Evolutionary conservation across 2,329 filamentous ascomycete genomes (phyloP).

Genomic region (Apiospora phragmitis): DNA sequence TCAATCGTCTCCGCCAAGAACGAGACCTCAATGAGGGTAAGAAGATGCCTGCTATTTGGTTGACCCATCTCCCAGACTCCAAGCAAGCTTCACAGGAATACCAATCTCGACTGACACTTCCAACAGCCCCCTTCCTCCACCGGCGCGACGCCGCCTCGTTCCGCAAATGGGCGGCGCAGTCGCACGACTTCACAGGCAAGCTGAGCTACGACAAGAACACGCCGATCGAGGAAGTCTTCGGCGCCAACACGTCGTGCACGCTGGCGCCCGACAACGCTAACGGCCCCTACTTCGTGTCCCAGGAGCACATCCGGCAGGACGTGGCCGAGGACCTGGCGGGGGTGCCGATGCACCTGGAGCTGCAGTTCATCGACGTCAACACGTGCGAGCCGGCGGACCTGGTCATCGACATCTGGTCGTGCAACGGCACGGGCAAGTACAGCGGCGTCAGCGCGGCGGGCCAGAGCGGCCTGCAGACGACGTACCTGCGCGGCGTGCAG

Average conservation of each 20-base stretch:
- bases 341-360: constrained; percentile 42
- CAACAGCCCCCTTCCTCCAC: constrained; percentile 20
- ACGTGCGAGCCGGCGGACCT: constrained; percentile 41
- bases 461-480: constrained; percentile 38
- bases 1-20: constrained; percentile 38
- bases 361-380: constrained; percentile 47
- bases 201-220: constrained; percentile 33
- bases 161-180: constrained; percentile 36
- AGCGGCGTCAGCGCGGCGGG: constrained; percentile 32
- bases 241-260: constrained; percentile 43
- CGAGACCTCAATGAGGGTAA: constrained; percentile 26
- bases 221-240: constrained; percentile 35
- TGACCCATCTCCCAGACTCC: too few relatives aligned
- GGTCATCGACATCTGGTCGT: constrained; percentile 46
- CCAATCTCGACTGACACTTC: background rate
- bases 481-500: constrained; percentile 50
- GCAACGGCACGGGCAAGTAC: constrained; percentile 47
- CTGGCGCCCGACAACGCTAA: constrained; percentile 43
- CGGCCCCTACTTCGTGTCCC: constrained; percentile 46
- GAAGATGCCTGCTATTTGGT: background rate
- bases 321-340: constrained; percentile 40
- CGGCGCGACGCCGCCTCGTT: constrained; percentile 38
- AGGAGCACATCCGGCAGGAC: constrained; percentile 42
- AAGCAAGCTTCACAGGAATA: background rate
- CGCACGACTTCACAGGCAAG: constrained; percentile 38